A percentile compares a stretch with the other conserved stretches of the same genome.
Evolutionary conservation across 2,329 filamentous ascomycete species (phyloP).

Genomic region (Coniochaeta sp.): DNA sequence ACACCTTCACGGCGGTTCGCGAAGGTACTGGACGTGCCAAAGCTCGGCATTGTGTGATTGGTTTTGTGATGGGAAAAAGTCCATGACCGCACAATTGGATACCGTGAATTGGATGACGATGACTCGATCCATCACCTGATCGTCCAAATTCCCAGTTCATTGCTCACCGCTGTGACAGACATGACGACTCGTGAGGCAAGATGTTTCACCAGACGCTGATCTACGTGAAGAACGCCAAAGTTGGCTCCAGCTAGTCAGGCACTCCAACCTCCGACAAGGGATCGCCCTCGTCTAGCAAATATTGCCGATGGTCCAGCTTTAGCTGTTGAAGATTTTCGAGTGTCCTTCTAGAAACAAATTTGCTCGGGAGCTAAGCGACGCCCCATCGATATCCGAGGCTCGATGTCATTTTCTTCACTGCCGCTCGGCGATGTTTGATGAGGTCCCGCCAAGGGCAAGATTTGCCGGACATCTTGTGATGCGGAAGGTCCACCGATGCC

Average conservation of each 20-base stretch:
- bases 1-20: neutral
- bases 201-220: conserved; percentile 1
- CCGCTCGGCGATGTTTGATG: neutral
- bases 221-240: neutral
- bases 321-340: neutral
- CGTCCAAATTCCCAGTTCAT: neutral
- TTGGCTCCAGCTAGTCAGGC: neutral
- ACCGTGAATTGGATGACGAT: neutral
- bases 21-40: neutral
- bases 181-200: neutral
- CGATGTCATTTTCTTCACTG: neutral
- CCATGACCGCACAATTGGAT: neutral
- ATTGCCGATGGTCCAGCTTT: neutral
- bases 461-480: neutral
- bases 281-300: neutral
- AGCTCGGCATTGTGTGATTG: neutral
- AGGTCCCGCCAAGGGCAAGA: neutral
- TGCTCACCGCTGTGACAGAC: neutral
- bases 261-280: neutral
- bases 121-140: neutral
- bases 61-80: neutral
- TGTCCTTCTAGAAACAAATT: neutral
- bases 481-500: neutral
- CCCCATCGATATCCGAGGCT: neutral
- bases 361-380: neutral